Percentiles rank a stretch among this genome's conserved stretches.
phyloP scores from a whole-genome alignment of 2,329 filamentous ascomycete species.

The Xylaria sp. region DNA sequence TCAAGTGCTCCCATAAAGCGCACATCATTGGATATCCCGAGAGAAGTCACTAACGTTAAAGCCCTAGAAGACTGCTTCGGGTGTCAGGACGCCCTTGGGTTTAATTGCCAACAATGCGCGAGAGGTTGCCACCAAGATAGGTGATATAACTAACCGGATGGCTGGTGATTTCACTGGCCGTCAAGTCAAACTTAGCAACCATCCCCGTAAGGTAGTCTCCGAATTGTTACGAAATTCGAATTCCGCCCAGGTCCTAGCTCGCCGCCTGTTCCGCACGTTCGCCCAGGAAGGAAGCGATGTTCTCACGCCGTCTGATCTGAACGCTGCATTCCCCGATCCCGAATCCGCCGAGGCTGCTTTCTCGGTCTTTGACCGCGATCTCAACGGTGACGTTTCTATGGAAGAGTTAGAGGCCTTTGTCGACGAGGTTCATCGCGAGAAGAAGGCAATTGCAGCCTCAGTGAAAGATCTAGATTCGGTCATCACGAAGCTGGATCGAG shows the following conservation, averaged over 20 bases:
- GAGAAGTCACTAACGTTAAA: background rate
- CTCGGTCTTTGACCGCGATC: conserved; percentile 92
- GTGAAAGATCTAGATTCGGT: conserved; percentile 96
- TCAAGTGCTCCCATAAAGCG: background rate
- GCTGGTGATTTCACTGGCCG: conserved; percentile 93
- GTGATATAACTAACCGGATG: conserved; percentile 80
- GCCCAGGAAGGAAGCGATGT: conserved; percentile 79
- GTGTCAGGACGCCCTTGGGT: conserved; percentile 78
- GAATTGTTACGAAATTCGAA: conserved; percentile 77
- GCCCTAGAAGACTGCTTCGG: conserved; percentile 57
- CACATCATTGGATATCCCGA: background rate
- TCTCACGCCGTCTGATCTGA: conserved; percentile 81
- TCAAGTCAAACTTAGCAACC: conserved; percentile 71
- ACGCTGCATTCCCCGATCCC: conserved; percentile 79
- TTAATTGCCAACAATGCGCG: conserved; percentile 80
- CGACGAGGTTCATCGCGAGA: conserved; percentile 92
- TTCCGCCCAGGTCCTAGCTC: conserved; percentile 84
- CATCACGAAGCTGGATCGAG: conserved; percentile 86
- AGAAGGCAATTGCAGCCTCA: conserved; percentile 94
- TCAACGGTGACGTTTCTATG: conserved; percentile 96
- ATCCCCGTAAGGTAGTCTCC: conserved; percentile 86
- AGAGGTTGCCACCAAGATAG: conserved; percentile 80
- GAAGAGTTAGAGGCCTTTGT: conserved; percentile 93
- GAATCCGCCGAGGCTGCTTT: conserved; percentile 93
- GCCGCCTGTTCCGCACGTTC: conserved; percentile 89